A percentile compares a stretch with the other conserved stretches of the same genome.
phyloP scores from a whole-genome alignment of 106 monocot species.

The Apostasia ramifera region DNA sequence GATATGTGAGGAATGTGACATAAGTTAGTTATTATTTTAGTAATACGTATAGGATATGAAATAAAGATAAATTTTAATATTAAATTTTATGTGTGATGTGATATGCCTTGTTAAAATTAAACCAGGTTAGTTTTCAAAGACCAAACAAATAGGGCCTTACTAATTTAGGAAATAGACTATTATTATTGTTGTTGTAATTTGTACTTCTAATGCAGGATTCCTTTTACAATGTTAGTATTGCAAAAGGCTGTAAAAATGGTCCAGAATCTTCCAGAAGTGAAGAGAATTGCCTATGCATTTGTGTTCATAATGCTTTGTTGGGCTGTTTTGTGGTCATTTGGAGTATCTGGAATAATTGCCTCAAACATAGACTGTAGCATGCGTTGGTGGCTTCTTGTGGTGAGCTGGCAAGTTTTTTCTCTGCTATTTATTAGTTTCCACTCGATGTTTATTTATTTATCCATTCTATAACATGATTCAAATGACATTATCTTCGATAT shows the following conservation, averaged over 20 bases:
- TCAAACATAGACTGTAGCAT: constrained; percentile 42
- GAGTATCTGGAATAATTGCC: constrained; percentile 78
- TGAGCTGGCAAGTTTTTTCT: constrained; percentile 98
- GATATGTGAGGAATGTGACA: too few relatives aligned
- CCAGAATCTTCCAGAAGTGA: constrained; percentile 64
- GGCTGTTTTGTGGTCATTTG: constrained; percentile 93
- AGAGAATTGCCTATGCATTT: constrained; percentile 67
- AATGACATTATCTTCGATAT: constrained; percentile 8
- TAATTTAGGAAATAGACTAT: too few relatives aligned
- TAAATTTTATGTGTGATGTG: too few relatives aligned
- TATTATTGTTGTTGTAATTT: too few relatives aligned
- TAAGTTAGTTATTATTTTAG: too few relatives aligned
- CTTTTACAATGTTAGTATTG: constrained; percentile 93
- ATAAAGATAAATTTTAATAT: too few relatives aligned
- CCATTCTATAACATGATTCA: not conserved
- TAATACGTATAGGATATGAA: too few relatives aligned
- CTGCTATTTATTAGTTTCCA: constrained; percentile 12
- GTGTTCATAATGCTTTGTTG: constrained; percentile 77
- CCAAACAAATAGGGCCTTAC: too few relatives aligned
- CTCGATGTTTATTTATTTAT: not conserved
- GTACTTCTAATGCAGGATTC: constrained; percentile 38
- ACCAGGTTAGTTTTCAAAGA: too few relatives aligned
- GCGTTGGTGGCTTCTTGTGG: constrained; percentile 99
- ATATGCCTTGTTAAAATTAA: too few relatives aligned
- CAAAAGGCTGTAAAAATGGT: constrained; percentile 89